Evolutionary conservation across 2,329 filamentous ascomycete species (phyloP).

Genomic region (Didymella exigua): DNA sequence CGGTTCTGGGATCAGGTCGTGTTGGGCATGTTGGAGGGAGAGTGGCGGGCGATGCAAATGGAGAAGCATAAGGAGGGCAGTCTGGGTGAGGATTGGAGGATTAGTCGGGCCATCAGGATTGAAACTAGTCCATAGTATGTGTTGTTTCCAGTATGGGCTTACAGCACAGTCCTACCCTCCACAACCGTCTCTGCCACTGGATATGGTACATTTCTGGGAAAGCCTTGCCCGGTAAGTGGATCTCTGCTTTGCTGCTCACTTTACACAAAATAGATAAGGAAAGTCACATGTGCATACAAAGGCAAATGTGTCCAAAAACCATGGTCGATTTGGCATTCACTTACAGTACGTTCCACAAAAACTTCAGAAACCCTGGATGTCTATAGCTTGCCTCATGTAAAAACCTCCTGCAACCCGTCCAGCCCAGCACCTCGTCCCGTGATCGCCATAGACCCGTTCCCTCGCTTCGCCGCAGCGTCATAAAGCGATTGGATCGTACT

Average conservation of each 20-base stretch:
- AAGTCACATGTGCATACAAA: too few relatives aligned
- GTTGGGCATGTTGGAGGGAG: slow-evolving; percentile 37
- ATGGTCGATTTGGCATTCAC: too few relatives aligned
- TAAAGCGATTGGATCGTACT: slow-evolving; percentile 65
- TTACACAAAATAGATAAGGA: too few relatives aligned
- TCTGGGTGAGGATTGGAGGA: not conserved
- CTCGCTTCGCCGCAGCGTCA: slow-evolving; percentile 50
- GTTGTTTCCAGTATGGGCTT: too few relatives aligned
- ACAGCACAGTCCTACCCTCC: not conserved
- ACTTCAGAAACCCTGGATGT: too few relatives aligned
- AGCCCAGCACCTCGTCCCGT: slow-evolving; percentile 1
- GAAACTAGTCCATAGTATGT: not conserved
- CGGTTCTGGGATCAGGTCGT: slow-evolving; percentile 44
- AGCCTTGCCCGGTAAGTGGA: too few relatives aligned
- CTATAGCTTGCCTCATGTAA: not conserved
- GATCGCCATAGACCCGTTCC: slow-evolving; percentile 4
- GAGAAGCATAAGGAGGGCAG: not conserved
- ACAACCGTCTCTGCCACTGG: not conserved
- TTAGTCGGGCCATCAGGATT: slow-evolving; percentile 8
- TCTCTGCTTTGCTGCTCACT: too few relatives aligned
- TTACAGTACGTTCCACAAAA: too few relatives aligned
- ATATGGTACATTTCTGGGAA: too few relatives aligned
- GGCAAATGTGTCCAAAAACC: too few relatives aligned
- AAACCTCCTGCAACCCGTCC: slow-evolving; percentile 2
- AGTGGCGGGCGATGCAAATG: slow-evolving; percentile 29